Evolutionary conservation across 1,284 basidiomycete species (phyloP), one percentile per base, ranked within the genome.

Genomic region (Heterobasidion annosum): DNA sequence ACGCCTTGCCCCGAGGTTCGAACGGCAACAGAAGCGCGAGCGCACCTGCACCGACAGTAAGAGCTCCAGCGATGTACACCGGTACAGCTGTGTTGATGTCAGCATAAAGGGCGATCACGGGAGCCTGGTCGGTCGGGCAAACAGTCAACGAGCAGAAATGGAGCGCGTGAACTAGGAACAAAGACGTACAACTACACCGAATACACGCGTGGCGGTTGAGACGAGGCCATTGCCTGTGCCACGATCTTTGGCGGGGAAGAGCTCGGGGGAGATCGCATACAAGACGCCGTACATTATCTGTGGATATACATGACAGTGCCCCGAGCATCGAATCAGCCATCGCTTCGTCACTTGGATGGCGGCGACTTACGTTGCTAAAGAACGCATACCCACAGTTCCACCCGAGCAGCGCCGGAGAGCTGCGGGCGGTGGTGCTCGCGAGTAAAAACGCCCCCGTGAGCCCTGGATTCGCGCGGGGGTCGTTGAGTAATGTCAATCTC

Each of bases 241-340:
- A 53, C 88, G 70, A 58, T 86, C 81, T 58, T 81, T 86, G 2
- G 85, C 82, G 3, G 86, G 85, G 70, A 91, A 89, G 8, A 88
- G 64, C 65, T 91, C 86, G 1, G 83, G 82, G 0, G 82, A 81
- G 48, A 84, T 62, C 9, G 85, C 84, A 61, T 88, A 90, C 55
- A 89, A 67, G 1, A 89, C 84, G 13, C 85, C 85, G 58, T 88
- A 89, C 86, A 90, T 89, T 56, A 88, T 71, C 70, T 77, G 62
- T 32, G 15, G 18, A 10, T 32, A 25, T 25, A 25, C 18, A 8
- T 12, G 25, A 45, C 35, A 34, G 32, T 19, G 32, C 48, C 8
- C 10, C 19, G 16, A 18, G 25, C 25, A 25, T 25, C 5, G 25
- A 25, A 25, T 25, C 25, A 34, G 56, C 19, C 25, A 25, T 4